Percentiles rank a stretch among this genome's conserved stretches.
phyloP scores from a whole-genome alignment of 192 early-diverging fungal species.

The Jimgerdemannia lactiflua region DNA sequence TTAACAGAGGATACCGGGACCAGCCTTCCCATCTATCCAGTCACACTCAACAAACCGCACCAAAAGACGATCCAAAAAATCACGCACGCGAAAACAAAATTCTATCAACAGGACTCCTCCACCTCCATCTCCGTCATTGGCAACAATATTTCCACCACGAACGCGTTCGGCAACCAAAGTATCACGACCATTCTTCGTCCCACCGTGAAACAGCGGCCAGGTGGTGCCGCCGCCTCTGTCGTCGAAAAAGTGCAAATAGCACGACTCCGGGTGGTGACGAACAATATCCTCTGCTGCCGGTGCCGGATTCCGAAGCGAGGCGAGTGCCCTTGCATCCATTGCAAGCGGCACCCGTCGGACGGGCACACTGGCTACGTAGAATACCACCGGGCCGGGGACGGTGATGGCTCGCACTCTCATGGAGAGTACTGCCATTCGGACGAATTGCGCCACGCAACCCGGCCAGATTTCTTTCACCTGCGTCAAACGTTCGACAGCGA shows the following conservation, averaged over 20 bases:
- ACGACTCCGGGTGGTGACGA: background rate
- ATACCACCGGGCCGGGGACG: no score
- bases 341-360: background rate
- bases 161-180: background rate
- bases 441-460: background rate
- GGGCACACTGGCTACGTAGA: no score
- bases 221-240: background rate
- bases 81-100: no score
- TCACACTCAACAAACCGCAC: background rate
- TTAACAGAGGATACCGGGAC: background rate
- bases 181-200: background rate
- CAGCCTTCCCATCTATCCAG: background rate
- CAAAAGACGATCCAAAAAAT: background rate
- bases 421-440: background rate
- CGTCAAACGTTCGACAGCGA: background rate
- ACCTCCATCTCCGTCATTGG: background rate
- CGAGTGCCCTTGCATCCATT: background rate
- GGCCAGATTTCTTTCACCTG: background rate
- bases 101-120: background rate
- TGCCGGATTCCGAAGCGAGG: background rate
- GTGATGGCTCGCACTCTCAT: background rate
- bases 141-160: background rate
- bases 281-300: background rate
- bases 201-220: background rate
- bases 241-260: background rate